Conservation (phyloP, 441 rosid species). For the Capsella rubella region DNA sequence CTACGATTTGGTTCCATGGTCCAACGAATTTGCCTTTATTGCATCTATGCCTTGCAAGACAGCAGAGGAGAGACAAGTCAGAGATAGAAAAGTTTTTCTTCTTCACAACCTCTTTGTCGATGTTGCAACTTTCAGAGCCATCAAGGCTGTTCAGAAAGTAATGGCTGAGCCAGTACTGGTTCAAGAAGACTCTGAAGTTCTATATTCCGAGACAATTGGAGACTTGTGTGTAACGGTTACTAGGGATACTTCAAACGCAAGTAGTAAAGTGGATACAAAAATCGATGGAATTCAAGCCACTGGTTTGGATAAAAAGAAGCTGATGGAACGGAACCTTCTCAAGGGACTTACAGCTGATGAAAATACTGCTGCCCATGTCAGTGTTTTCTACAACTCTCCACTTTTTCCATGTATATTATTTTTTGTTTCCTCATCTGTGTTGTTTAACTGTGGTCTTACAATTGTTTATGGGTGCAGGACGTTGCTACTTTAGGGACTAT, state of each 20-base stretch:
- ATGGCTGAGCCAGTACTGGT: slow-evolving; percentile 47
- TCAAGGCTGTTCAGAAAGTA: slow-evolving; percentile 59
- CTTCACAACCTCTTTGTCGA: slow-evolving; percentile 76
- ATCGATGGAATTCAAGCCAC: slow-evolving; percentile 66
- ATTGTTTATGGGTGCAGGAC: slow-evolving; percentile 57
- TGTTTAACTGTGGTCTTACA: slow-evolving; percentile 17
- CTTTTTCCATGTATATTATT: neutral
- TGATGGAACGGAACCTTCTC: slow-evolving; percentile 64
- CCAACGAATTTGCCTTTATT: slow-evolving; percentile 57
- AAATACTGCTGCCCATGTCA: slow-evolving; percentile 74
- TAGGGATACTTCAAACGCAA: slow-evolving; percentile 60
- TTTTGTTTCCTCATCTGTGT: neutral
- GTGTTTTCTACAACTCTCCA: slow-evolving; percentile 34
- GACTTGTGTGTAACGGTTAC: slow-evolving; percentile 57
- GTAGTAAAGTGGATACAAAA: slow-evolving; percentile 71
- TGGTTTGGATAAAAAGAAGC: slow-evolving; percentile 57
- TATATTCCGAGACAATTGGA: slow-evolving; percentile 57
- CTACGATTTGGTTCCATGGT: slow-evolving; percentile 70
- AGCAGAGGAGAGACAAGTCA: slow-evolving; percentile 70
- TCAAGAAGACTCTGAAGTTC: slow-evolving; percentile 40
- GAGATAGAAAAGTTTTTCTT: slow-evolving; percentile 78
- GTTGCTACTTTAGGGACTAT: slow-evolving; percentile 62
- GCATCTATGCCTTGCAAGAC: slow-evolving; percentile 82
- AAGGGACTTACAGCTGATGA: slow-evolving; percentile 82
- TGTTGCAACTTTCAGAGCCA: slow-evolving; percentile 68